Evolutionary conservation across 768 basidiomycete genomes (phyloP).

Genomic region (Dictyophora rubrovolvata): DNA sequence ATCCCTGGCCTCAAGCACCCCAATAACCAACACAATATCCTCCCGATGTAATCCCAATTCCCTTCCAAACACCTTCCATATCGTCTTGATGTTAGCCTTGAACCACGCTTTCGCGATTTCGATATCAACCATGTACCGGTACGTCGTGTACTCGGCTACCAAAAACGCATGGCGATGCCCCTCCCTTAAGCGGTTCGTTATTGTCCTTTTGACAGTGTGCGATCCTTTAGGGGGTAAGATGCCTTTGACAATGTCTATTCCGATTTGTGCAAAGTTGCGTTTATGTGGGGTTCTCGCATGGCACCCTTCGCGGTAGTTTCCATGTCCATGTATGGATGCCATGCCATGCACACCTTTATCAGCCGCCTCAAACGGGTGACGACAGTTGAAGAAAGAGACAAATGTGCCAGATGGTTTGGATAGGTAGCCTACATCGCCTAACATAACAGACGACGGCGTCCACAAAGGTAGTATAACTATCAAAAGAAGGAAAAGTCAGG

Average conservation of each 20-base stretch:
- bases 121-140: conserved; percentile 53
- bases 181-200: conserved; percentile 48
- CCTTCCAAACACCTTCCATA: conserved; percentile 45
- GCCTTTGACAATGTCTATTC: conserved; percentile 44
- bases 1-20: conserved; percentile 57
- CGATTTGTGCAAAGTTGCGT: conserved; percentile 47
- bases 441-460: conserved; percentile 48
- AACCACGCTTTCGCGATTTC: conserved; percentile 67
- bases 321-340: conserved; percentile 57
- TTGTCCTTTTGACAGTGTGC: conserved; percentile 33
- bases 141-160: conserved; percentile 59
- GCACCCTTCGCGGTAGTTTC: conserved; percentile 37
- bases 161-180: conserved; percentile 60
- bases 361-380: conserved; percentile 38
- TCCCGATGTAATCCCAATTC: conserved; percentile 26
- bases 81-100: conserved; percentile 51
- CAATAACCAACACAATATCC: conserved; percentile 42
- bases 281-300: conserved; percentile 41
- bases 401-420: conserved; percentile 59
- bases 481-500: background rate
- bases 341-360: conserved; percentile 35
- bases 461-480: conserved; percentile 61
- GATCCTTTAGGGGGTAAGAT: conserved; percentile 34
- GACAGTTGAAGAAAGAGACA: conserved; percentile 61
- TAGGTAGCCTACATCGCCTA: conserved; percentile 73